A percentile compares a stretch with the other conserved stretches of the same genome.
Conservation (phyloP, 2,329 filamentous ascomycete species). For the Phialemonium atrogriseum region DNA sequence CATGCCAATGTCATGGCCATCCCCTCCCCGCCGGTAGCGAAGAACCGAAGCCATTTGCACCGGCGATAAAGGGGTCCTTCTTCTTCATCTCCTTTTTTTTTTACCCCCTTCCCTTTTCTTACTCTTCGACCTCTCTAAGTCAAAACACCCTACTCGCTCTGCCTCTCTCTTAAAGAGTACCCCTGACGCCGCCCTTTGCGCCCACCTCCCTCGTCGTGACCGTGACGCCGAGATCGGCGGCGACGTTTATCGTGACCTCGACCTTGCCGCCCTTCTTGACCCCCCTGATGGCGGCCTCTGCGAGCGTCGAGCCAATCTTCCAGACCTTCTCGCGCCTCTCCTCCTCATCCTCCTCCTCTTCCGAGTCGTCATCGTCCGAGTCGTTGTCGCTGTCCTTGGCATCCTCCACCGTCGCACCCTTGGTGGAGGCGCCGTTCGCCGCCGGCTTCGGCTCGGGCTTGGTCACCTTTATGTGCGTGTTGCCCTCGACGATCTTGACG, state of each 20-base stretch:
- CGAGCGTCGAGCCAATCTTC: slow-evolving; percentile 77
- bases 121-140: no score
- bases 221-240: slow-evolving; percentile 68
- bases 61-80: slow-evolving; percentile 1
- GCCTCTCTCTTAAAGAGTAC: slow-evolving; percentile 32
- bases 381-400: slow-evolving; percentile 59
- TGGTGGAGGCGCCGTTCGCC: slow-evolving; percentile 44
- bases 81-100: background rate
- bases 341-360: slow-evolving; percentile 73
- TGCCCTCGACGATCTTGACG: slow-evolving; percentile 80
- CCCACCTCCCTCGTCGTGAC: slow-evolving; percentile 81
- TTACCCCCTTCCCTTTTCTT: no score
- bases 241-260: slow-evolving; percentile 87
- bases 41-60: background rate
- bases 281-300: slow-evolving; percentile 75
- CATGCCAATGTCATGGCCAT: background rate
- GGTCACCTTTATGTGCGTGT: slow-evolving; percentile 85
- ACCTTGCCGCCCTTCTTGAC: slow-evolving; percentile 86
- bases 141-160: slow-evolving; percentile 10
- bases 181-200: slow-evolving; percentile 75
- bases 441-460: slow-evolving; percentile 76
- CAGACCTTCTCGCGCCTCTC: slow-evolving; percentile 85
- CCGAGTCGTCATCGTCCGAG: slow-evolving; percentile 48
- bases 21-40: background rate
- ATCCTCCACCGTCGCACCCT: slow-evolving; percentile 49